Conservation (phyloP, 192 early-diverging fungal species). For the Coemansia sp. region DNA sequence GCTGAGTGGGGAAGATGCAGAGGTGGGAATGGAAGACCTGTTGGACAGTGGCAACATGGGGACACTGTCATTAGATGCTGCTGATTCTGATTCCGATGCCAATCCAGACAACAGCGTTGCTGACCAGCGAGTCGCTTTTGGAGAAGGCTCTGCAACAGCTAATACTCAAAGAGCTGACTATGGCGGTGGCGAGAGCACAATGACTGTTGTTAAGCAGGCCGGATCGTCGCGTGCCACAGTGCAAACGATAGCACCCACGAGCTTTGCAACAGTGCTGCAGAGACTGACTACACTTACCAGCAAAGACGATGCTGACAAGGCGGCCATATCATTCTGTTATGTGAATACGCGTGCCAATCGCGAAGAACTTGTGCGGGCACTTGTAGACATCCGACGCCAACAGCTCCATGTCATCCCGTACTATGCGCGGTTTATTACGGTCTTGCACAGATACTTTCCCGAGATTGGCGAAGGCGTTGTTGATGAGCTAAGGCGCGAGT, state of each 20-base stretch:
- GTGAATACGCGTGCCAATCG: conserved; percentile 79
- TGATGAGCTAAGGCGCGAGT: conserved; percentile 53
- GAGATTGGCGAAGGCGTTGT: conserved; percentile 78
- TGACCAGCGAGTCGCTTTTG: background rate
- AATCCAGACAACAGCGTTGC: background rate
- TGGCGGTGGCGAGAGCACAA: conserved; percentile 28
- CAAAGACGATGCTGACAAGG: conserved; percentile 82
- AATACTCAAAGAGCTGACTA: background rate
- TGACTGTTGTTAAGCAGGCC: conserved; percentile 30
- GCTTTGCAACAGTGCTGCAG: conserved; percentile 68
- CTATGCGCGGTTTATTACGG: conserved; percentile 87
- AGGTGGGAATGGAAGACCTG: background rate
- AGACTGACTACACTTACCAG: conserved; percentile 76
- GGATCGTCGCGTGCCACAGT: conserved; percentile 8
- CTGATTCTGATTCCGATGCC: background rate
- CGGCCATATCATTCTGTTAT: conserved; percentile 92
- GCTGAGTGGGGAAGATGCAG: conserved; percentile 1
- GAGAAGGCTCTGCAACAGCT: background rate
- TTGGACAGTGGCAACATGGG: background rate
- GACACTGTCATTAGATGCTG: background rate
- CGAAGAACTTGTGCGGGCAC: conserved; percentile 70
- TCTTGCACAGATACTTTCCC: conserved; percentile 80
- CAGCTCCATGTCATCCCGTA: conserved; percentile 86
- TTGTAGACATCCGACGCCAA: conserved; percentile 77
- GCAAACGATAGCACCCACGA: conserved; percentile 38